These are phyloP conservation scores for Spatholobus suberectus DNA, from an alignment of 306 rosid genomes.

Conservation along the genomic window DNA sequence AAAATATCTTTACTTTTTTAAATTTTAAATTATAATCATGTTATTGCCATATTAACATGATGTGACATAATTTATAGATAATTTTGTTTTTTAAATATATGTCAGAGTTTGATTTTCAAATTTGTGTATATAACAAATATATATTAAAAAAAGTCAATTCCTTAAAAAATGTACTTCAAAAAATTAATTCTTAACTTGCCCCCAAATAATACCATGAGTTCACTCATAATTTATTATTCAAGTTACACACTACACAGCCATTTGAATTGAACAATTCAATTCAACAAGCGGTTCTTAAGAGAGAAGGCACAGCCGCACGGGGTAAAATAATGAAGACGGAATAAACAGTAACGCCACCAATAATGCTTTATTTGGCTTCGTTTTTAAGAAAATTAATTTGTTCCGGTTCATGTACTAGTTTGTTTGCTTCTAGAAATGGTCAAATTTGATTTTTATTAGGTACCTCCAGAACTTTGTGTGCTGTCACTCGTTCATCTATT, in stretches of 20 bases:
- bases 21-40: too few relatives aligned
- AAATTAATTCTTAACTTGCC: too few relatives aligned
- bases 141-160: too few relatives aligned
- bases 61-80: too few relatives aligned
- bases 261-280: background rate
- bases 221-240: background rate
- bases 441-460: background rate
- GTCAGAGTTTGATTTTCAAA: too few relatives aligned
- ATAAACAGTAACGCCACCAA: background rate
- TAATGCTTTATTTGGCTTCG: conserved; percentile 12
- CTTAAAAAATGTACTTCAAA: too few relatives aligned
- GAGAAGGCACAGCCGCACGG: background rate
- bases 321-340: background rate
- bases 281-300: background rate
- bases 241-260: background rate
- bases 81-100: too few relatives aligned
- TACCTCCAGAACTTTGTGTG: background rate
- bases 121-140: too few relatives aligned
- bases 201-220: too few relatives aligned
- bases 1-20: background rate
- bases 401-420: background rate
- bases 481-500: background rate
- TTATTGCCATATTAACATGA: too few relatives aligned
- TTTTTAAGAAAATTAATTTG: conserved; percentile 17
- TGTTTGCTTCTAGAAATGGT: background rate